A percentile compares a stretch with the other conserved stretches of the same genome.
Evolutionary conservation across 768 basidiomycete genomes (phyloP).

Genomic region (Russula sp.): DNA sequence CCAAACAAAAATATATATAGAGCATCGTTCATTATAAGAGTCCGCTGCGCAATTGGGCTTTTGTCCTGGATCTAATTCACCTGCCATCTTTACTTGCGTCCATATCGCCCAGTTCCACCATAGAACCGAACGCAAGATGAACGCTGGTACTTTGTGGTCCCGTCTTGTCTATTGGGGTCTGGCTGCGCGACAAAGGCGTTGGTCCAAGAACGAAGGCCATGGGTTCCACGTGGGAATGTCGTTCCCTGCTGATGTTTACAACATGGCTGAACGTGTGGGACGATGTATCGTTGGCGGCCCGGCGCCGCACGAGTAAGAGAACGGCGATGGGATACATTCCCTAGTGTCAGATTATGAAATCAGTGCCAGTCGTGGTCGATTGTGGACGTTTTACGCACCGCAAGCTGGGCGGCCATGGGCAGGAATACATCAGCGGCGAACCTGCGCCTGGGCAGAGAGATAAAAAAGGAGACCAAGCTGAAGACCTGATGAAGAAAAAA

Average conservation of each 20-base stretch:
- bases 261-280: neutral
- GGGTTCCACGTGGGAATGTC: neutral
- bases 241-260: neutral
- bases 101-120: neutral
- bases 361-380: neutral
- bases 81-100: neutral
- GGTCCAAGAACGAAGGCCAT: neutral
- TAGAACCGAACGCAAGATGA: neutral
- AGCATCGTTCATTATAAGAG: neutral
- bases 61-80: neutral
- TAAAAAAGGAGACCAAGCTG: neutral
- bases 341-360: neutral
- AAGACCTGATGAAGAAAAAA: neutral
- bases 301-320: neutral
- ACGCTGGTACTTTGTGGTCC: neutral
- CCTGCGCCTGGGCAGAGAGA: neutral
- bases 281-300: neutral
- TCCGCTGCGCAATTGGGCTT: neutral
- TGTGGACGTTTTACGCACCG: neutral
- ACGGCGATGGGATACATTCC: neutral
- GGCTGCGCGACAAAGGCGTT: neutral
- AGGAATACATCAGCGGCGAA: neutral
- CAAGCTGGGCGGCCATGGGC: slow-evolving; percentile 3
- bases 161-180: neutral
- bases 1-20: neutral